Percentiles rank a stretch among this genome's conserved stretches.
These are phyloP conservation scores for Geotrichum citri-aurantii DNA, from an alignment of 1,139 yeast species.

Conservation along the genomic window DNA sequence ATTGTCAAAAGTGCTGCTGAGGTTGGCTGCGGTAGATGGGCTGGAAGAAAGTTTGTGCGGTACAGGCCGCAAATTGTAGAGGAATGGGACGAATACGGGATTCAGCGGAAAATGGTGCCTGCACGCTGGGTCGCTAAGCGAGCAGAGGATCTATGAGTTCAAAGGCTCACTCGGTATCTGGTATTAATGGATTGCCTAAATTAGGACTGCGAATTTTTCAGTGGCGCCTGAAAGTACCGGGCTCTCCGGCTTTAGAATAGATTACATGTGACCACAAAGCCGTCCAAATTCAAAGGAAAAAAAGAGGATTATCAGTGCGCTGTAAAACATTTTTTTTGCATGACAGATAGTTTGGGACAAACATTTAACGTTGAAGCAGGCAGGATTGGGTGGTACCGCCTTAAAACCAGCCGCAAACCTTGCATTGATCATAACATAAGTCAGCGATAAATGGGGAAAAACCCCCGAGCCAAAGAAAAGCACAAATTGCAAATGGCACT, in stretches of 20 bases:
- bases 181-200: no score
- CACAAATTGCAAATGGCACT: background rate
- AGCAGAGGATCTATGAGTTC: background rate
- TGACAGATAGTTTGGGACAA: background rate
- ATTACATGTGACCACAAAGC: no score
- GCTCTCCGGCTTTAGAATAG: no score
- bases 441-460: background rate
- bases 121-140: background rate
- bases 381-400: background rate
- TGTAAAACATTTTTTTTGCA: background rate
- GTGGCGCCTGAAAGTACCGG: no score
- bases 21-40: background rate
- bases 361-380: background rate
- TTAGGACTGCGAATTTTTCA: no score
- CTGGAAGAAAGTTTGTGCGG: background rate
- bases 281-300: no score
- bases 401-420: background rate
- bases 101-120: background rate
- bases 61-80: background rate
- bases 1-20: background rate
- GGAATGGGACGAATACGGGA: constrained; percentile 5
- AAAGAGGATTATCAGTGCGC: no score
- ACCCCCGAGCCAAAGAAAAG: background rate
- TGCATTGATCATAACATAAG: background rate
- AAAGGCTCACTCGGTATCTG: background rate